Evolutionary conservation across 768 basidiomycete genomes (phyloP).

Genomic region (Boletus rubescentipes): DNA sequence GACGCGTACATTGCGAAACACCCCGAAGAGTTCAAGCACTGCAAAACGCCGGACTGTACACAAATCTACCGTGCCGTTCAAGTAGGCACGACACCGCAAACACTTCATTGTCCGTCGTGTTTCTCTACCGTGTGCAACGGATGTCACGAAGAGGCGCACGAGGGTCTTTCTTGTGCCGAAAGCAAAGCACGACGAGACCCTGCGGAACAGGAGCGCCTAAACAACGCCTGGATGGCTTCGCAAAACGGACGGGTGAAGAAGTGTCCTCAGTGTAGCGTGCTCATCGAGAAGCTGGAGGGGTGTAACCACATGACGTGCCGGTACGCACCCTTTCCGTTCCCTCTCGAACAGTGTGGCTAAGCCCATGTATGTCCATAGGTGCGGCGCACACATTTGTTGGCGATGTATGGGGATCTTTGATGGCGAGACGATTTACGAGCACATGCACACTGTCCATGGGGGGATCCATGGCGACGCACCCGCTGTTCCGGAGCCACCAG

Average conservation of each 20-base stretch:
- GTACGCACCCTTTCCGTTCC: constrained; percentile 7
- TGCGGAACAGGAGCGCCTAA: constrained; percentile 52
- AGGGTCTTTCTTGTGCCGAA: constrained; percentile 59
- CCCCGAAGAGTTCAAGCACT: constrained; percentile 63
- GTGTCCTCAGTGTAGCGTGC: constrained; percentile 67
- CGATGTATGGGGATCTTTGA: constrained; percentile 46
- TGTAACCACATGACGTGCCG: constrained; percentile 80
- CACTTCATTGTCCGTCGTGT: constrained; percentile 67
- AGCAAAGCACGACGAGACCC: constrained; percentile 31
- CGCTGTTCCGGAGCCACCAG: not conserved
- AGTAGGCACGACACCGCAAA: constrained; percentile 34
- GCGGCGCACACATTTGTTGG: constrained; percentile 81
- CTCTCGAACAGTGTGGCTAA: not conserved
- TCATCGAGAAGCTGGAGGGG: constrained; percentile 68
- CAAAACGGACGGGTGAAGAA: constrained; percentile 60
- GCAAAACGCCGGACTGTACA: constrained; percentile 75
- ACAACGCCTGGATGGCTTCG: constrained; percentile 53
- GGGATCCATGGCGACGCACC: constrained; percentile 24
- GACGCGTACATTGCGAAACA: constrained; percentile 54
- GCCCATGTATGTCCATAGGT: constrained; percentile 36
- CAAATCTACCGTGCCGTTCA: constrained; percentile 64
- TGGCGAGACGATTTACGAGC: constrained; percentile 30
- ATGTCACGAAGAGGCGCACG: constrained; percentile 62
- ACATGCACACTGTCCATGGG: constrained; percentile 39
- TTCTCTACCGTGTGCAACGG: constrained; percentile 60